A percentile compares a stretch with the other conserved stretches of the same genome.
Conservation (phyloP, 805 yeast species). For the Teunomyces cretensis region DNA sequence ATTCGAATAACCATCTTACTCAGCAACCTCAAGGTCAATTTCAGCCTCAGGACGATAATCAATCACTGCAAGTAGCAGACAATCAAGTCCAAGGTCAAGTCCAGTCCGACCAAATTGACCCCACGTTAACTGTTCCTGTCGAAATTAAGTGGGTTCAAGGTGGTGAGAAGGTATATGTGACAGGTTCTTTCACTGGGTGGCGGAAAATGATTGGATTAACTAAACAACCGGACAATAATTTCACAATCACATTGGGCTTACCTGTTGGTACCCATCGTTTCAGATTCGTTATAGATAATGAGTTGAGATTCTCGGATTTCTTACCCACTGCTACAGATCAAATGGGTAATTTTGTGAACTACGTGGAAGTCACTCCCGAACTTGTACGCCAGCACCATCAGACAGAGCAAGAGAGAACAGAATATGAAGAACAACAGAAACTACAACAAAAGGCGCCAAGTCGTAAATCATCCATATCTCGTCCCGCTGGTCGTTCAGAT, state of each 20-base stretch:
- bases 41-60: slow-evolving; percentile 9
- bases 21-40: slow-evolving; percentile 8
- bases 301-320: slow-evolving; percentile 80
- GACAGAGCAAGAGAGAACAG: slow-evolving; percentile 13
- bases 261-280: slow-evolving; percentile 93
- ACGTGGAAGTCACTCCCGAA: slow-evolving; percentile 68
- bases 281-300: slow-evolving; percentile 92
- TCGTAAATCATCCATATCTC: slow-evolving; percentile 32
- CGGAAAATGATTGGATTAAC: slow-evolving; percentile 91
- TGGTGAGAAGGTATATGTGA: slow-evolving; percentile 92
- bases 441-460: slow-evolving; percentile 16
- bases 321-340: slow-evolving; percentile 97
- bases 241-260: slow-evolving; percentile 68
- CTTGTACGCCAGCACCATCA: slow-evolving; percentile 31
- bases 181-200: slow-evolving; percentile 98
- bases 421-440: slow-evolving; percentile 19
- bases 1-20: neutral
- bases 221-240: slow-evolving; percentile 51
- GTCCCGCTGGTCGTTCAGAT: slow-evolving; percentile 43
- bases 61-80: slow-evolving; percentile 8
- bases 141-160: slow-evolving; percentile 94
- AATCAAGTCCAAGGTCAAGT: slow-evolving; percentile 6
- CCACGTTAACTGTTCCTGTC: slow-evolving; percentile 45
- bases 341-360: slow-evolving; percentile 93
- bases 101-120: slow-evolving; percentile 18